Evolutionary conservation across 805 yeast species (phyloP).

Genomic region (Ogataea salicorniae): DNA sequence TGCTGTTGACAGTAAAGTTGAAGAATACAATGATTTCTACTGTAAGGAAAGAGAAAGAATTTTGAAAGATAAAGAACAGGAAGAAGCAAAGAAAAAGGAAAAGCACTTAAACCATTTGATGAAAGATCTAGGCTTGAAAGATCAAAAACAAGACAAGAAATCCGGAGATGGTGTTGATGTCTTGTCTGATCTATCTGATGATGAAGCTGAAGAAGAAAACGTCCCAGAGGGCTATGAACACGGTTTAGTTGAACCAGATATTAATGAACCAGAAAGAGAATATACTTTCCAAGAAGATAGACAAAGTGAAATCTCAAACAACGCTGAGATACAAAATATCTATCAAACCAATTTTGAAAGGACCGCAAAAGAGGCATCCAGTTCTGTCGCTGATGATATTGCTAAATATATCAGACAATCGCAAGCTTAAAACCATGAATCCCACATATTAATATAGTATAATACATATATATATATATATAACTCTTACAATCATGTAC

Average conservation of each 20-base stretch:
- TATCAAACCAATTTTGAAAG: constrained; percentile 70
- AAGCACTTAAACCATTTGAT: constrained; percentile 66
- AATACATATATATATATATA: no score
- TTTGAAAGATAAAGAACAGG: constrained; percentile 67
- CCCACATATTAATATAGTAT: neutral
- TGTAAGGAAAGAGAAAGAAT: constrained; percentile 82
- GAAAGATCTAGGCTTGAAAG: constrained; percentile 75
- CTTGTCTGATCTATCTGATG: constrained; percentile 42
- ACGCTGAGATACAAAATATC: constrained; percentile 53
- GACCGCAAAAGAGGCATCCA: constrained; percentile 55
- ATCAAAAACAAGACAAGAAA: constrained; percentile 25
- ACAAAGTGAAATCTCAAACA: constrained; percentile 49
- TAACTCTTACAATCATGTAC: no score
- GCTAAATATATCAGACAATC: constrained; percentile 50
- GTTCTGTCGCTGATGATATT: constrained; percentile 66
- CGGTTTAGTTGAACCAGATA: constrained; percentile 42
- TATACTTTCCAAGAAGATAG: constrained; percentile 66
- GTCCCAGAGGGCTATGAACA: constrained; percentile 30
- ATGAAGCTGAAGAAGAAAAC: constrained; percentile 44
- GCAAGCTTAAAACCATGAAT: constrained; percentile 11
- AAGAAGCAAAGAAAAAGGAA: constrained; percentile 67
- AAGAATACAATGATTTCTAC: constrained; percentile 80
- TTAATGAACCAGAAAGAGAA: constrained; percentile 45
- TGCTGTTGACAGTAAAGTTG: constrained; percentile 82
- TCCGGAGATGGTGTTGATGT: constrained; percentile 39